These are phyloP conservation scores for Coniophora puteana DNA, from an alignment of 1,284 basidiomycete species.

Conservation along the genomic window DNA sequence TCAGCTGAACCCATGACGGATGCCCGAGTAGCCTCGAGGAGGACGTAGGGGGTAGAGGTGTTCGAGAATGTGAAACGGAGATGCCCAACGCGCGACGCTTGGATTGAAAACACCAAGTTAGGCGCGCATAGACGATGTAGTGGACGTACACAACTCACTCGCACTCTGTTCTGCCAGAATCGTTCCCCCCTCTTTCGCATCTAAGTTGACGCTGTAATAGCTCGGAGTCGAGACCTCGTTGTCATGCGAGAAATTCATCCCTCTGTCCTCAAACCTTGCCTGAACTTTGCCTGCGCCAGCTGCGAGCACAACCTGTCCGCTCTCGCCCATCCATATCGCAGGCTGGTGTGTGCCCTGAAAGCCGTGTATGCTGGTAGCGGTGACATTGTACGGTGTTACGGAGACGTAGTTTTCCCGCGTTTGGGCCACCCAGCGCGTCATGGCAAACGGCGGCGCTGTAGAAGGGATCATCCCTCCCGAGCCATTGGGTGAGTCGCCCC, in stretches of 20 bases:
- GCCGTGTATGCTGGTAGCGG: constrained; percentile 60
- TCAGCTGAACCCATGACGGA: constrained; percentile 58
- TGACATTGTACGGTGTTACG: constrained; percentile 75
- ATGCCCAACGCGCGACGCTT: constrained; percentile 78
- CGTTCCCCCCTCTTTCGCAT: constrained; percentile 43
- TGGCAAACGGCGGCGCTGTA: constrained; percentile 75
- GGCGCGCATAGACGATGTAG: constrained; percentile 2
- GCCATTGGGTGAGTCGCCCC: constrained; percentile 64
- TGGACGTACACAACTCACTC: constrained; percentile 42
- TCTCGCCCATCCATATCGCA: constrained; percentile 91
- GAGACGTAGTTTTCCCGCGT: constrained; percentile 74
- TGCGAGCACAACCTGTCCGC: constrained; percentile 60
- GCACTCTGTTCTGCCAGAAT: constrained; percentile 68
- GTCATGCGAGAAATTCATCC: constrained; percentile 53
- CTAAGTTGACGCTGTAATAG: constrained; percentile 66
- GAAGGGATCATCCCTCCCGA: constrained; percentile 71
- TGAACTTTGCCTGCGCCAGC: constrained; percentile 56
- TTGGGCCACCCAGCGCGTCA: constrained; percentile 79
- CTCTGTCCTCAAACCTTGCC: constrained; percentile 55
- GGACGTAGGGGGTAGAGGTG: constrained; percentile 51
- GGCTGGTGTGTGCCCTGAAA: constrained; percentile 82
- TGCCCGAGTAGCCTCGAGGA: constrained; percentile 69
- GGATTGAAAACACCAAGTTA: constrained; percentile 4
- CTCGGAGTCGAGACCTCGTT: constrained; percentile 61
- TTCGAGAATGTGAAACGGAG: constrained; percentile 67